Evolutionary conservation across 2,329 filamentous ascomycete species (phyloP).

Genomic region (Fusarium temperatum): DNA sequence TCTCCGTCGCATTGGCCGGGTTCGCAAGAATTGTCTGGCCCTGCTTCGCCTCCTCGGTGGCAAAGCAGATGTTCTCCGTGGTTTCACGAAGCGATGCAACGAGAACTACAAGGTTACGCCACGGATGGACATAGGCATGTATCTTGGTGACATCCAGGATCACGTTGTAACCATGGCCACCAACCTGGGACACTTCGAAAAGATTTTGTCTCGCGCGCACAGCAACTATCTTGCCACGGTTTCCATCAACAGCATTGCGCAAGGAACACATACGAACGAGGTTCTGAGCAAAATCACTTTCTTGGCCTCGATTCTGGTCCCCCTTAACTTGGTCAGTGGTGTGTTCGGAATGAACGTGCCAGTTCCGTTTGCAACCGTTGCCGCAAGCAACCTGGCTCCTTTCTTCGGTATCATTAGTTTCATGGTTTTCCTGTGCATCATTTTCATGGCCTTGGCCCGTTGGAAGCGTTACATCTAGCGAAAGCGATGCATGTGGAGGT

Average conservation of each 20-base stretch:
- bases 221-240: constrained; percentile 96
- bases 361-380: constrained; percentile 68
- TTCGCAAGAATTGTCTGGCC: constrained; percentile 94
- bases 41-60: constrained; percentile 92
- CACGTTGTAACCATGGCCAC: constrained; percentile 99
- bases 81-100: constrained; percentile 98
- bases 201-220: constrained; percentile 93
- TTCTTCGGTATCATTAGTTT: constrained; percentile 43
- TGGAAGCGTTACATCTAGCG: constrained; percentile 57
- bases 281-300: constrained; percentile 95
- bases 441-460: constrained; percentile 58
- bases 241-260: constrained; percentile 87
- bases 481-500: constrained; percentile 55
- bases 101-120: constrained; percentile 96
- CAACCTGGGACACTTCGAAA: constrained; percentile 94
- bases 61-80: constrained; percentile 97
- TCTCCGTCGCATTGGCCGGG: constrained; percentile 85
- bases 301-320: constrained; percentile 93
- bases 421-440: constrained; percentile 62
- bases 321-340: constrained; percentile 90
- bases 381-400: constrained; percentile 57
- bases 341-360: constrained; percentile 88
- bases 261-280: constrained; percentile 88
- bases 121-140: constrained; percentile 94
- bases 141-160: constrained; percentile 97